Evolutionary conservation across 2,329 filamentous ascomycete species (phyloP).

Genomic region (Fusarium chaquense): DNA sequence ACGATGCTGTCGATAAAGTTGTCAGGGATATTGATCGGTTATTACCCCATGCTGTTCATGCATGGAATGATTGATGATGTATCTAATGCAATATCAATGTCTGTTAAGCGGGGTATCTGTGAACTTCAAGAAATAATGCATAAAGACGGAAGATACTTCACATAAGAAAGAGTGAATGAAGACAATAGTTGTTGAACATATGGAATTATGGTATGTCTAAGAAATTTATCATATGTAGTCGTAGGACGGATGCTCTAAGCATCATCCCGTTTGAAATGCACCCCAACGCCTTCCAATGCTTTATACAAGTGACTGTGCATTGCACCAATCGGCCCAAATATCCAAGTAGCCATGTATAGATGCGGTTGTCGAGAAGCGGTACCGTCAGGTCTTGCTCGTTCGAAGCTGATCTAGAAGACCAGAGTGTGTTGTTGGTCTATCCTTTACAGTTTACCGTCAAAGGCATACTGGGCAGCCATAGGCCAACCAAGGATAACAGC

Average conservation of each 20-base stretch:
- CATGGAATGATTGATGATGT: neutral
- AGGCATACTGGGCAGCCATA: constrained; percentile 43
- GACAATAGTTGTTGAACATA: constrained; percentile 36
- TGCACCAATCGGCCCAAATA: constrained; percentile 31
- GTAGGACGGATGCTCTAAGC: constrained; percentile 41
- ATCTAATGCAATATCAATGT: constrained; percentile 8
- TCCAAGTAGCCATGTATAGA: constrained; percentile 18
- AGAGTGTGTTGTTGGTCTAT: constrained; percentile 7
- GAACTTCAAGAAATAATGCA: neutral
- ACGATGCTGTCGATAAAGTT: constrained; percentile 21
- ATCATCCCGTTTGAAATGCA: constrained; percentile 41
- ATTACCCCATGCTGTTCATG: constrained; percentile 23
- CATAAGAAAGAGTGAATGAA: neutral
- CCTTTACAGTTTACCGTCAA: constrained; percentile 52
- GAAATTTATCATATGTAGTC: constrained; percentile 44
- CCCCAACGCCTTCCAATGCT: constrained; percentile 49
- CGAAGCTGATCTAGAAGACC: constrained; percentile 25
- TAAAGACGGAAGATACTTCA: neutral
- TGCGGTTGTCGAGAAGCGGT: constrained; percentile 26
- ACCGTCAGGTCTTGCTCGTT: constrained; percentile 37
- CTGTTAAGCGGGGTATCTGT: constrained; percentile 2
- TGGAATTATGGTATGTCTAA: constrained; percentile 47
- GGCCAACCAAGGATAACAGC: constrained; percentile 54
- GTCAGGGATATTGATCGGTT: constrained; percentile 11
- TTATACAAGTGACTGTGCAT: constrained; percentile 47